Conservation (phyloP, 305 asterid species). For the Fraxinus baroniana region DNA sequence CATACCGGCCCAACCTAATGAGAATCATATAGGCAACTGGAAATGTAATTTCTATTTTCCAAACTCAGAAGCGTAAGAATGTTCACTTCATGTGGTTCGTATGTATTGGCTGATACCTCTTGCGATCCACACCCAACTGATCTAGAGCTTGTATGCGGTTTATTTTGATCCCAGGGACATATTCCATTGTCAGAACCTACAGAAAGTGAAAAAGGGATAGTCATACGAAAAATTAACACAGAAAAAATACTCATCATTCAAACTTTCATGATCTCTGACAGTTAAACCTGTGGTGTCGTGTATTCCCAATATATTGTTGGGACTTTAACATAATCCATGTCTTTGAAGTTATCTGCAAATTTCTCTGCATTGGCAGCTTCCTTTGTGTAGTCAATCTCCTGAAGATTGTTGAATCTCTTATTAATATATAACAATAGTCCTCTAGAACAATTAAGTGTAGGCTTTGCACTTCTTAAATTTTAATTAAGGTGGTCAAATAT, state of each 20-base stretch:
- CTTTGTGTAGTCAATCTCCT: conserved; percentile 87
- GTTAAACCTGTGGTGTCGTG: conserved; percentile 87
- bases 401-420: conserved; percentile 17
- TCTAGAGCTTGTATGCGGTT: conserved; percentile 86
- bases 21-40: neutral
- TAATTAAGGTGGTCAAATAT: neutral
- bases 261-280: conserved; percentile 20
- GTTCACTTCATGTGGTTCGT: neutral
- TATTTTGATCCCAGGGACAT: conserved; percentile 89
- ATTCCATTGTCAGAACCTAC: conserved; percentile 83
- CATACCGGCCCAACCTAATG: conserved; percentile 84
- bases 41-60: conserved; percentile 9
- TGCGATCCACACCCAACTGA: conserved; percentile 84
- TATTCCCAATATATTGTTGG: conserved; percentile 79
- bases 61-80: neutral
- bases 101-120: conserved; percentile 40
- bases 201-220: conserved; percentile 18
- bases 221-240: conserved; percentile 23
- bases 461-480: neutral
- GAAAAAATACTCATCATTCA: conserved; percentile 2
- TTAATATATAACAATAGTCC: neutral
- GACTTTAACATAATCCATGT: conserved; percentile 80
- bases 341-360: conserved; percentile 73
- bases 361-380: conserved; percentile 83
- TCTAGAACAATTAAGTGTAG: neutral